Evolutionary conservation across 208 protist species (phyloP).

Genomic region (Balamuthia mandrillaris): DNA sequence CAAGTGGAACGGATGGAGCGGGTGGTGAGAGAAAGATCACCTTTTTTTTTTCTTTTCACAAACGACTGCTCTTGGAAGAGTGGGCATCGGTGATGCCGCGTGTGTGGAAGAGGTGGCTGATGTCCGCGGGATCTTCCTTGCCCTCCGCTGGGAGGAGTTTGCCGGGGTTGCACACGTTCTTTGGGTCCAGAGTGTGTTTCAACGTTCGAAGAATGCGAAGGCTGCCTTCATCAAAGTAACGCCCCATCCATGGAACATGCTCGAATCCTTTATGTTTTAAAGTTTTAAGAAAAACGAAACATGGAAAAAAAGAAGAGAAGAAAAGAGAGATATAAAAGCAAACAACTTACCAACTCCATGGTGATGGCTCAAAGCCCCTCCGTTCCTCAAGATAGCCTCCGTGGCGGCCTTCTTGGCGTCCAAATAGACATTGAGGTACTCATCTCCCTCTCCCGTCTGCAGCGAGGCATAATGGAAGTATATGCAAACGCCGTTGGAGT

Average conservation of each 20-base stretch:
- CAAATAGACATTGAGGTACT: constrained; percentile 44
- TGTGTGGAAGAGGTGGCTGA: neutral
- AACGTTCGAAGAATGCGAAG: neutral
- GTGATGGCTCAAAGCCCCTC: constrained; percentile 44
- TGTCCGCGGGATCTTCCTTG: neutral
- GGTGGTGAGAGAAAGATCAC: too few species aligned
- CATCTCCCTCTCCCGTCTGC: constrained; percentile 26
- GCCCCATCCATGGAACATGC: neutral
- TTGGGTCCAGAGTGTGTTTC: neutral
- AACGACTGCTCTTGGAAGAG: too few species aligned
- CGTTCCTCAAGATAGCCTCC: constrained; percentile 59
- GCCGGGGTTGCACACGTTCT: neutral
- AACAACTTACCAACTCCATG: too few species aligned
- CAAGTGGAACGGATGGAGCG: too few species aligned
- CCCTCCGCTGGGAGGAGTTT: neutral
- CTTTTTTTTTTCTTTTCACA: too few species aligned
- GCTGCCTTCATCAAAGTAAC: neutral
- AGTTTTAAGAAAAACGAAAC: too few species aligned
- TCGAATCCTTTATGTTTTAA: too few species aligned
- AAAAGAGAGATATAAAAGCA: too few species aligned
- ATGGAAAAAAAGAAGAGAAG: too few species aligned
- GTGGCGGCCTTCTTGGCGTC: constrained; percentile 57
- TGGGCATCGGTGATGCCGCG: neutral
- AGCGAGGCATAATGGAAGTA: constrained; percentile 70
- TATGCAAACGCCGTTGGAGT: constrained; percentile 60